phyloP scores from a whole-genome alignment of 2,329 filamentous ascomycete genomes.

The Penicillium sp. region DNA sequence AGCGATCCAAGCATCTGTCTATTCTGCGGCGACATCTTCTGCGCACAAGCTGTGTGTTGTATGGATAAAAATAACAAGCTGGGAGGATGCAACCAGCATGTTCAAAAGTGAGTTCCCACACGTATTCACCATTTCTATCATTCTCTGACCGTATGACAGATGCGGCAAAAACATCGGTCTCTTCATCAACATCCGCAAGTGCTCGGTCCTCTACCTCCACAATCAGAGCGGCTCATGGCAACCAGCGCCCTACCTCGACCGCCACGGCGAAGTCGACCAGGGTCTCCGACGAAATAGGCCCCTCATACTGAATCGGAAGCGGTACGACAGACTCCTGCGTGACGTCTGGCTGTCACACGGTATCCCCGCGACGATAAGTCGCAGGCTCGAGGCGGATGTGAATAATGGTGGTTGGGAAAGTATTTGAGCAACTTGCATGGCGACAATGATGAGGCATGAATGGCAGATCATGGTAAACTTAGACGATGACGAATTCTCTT shows the following conservation, averaged over 20 bases:
- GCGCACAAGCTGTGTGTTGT: conserved; percentile 92
- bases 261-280: conserved; percentile 94
- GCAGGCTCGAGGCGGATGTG: conserved; percentile 91
- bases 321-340: conserved; percentile 87
- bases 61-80: conserved; percentile 68
- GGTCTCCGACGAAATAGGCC: conserved; percentile 86
- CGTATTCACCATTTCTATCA: background rate
- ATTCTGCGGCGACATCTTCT: conserved; percentile 96
- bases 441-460: background rate
- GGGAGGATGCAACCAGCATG: conserved; percentile 89
- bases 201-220: conserved; percentile 86
- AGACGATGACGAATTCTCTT: background rate
- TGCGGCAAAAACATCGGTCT: conserved; percentile 90
- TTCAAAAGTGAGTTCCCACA: conserved; percentile 68
- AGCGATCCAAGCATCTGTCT: conserved; percentile 90
- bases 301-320: conserved; percentile 88
- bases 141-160: conserved; percentile 50
- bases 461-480: background rate
- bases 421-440: conserved; percentile 33
- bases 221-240: conserved; percentile 81
- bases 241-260: conserved; percentile 90
- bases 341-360: conserved; percentile 86
- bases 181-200: conserved; percentile 97
- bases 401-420: conserved; percentile 98
- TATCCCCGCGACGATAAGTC: conserved; percentile 84